Conservation (phyloP, 331 rosid species). For the Dryas integrifolia region DNA sequence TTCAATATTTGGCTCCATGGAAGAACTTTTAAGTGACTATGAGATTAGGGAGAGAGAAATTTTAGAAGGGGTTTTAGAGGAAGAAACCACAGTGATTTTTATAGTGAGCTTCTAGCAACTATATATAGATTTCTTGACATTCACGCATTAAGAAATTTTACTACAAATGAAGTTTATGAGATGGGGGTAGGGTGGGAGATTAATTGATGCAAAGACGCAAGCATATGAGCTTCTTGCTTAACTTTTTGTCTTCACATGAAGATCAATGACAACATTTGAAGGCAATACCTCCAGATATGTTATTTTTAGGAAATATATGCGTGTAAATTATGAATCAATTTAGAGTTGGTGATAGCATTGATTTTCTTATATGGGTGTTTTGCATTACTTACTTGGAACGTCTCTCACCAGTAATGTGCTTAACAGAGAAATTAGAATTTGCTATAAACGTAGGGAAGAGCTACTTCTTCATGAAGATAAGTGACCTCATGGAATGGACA, state of each 20-base stretch:
- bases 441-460: slow-evolving; percentile 6
- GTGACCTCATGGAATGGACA: slow-evolving; percentile 8
- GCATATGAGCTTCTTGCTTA: neutral
- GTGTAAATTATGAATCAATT: neutral
- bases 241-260: neutral
- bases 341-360: neutral
- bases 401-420: neutral
- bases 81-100: slow-evolving; percentile 7
- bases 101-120: neutral
- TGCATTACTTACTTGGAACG: neutral
- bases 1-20: slow-evolving; percentile 21
- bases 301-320: neutral
- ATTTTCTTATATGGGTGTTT: neutral
- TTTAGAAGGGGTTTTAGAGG: neutral
- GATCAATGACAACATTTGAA: slow-evolving; percentile 3
- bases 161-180: too few relatives aligned
- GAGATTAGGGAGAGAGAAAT: slow-evolving; percentile 8
- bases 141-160: neutral
- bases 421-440: slow-evolving; percentile 12
- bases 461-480: slow-evolving; percentile 1
- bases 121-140: neutral
- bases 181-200: too few relatives aligned
- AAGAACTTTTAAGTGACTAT: neutral
- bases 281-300: slow-evolving; percentile 11
- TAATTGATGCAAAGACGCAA: slow-evolving; percentile 10